Conservation (phyloP, 176 grass and related monocot species). For the sorghum (Sorghum bicolor) region DNA sequence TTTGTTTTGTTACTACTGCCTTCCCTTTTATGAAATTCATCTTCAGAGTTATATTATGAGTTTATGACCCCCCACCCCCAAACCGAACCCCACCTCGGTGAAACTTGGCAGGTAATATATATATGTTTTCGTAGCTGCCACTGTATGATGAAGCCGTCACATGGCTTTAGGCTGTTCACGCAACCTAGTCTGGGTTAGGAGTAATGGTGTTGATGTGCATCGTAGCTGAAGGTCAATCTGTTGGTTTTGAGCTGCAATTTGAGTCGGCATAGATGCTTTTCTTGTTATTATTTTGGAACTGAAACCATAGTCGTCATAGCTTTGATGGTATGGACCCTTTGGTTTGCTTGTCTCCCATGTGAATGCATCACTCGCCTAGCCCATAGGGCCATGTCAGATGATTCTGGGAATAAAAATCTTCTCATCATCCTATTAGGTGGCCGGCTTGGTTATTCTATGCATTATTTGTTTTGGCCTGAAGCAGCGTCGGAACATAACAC, state of each 20-base stretch:
- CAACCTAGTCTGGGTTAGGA: not conserved
- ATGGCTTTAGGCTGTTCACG: not conserved
- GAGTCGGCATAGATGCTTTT: not conserved
- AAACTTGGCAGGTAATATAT: not conserved
- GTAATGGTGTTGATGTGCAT: not conserved
- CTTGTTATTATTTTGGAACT: not conserved
- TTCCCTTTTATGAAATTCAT: not conserved
- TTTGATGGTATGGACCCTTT: constrained; percentile 13
- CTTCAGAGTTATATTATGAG: constrained; percentile 5
- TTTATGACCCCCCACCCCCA: too few relatives aligned
- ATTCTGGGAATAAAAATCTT: constrained; percentile 2
- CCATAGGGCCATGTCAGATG: not conserved
- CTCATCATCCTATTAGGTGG: not conserved
- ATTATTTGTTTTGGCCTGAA: constrained; percentile 21
- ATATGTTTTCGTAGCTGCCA: not conserved
- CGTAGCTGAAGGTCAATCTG: not conserved
- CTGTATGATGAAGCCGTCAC: not conserved
- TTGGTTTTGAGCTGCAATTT: constrained; percentile 6
- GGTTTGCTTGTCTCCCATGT: constrained; percentile 12
- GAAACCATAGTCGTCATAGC: not conserved
- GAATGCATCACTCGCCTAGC: not conserved
- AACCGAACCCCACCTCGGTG: not conserved
- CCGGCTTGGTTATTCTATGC: not conserved
- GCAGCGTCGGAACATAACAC: not conserved
- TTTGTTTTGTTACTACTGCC: not conserved